phyloP scores from a whole-genome alignment of 192 early-diverging fungal genomes.

The Coemansia asiatica region DNA sequence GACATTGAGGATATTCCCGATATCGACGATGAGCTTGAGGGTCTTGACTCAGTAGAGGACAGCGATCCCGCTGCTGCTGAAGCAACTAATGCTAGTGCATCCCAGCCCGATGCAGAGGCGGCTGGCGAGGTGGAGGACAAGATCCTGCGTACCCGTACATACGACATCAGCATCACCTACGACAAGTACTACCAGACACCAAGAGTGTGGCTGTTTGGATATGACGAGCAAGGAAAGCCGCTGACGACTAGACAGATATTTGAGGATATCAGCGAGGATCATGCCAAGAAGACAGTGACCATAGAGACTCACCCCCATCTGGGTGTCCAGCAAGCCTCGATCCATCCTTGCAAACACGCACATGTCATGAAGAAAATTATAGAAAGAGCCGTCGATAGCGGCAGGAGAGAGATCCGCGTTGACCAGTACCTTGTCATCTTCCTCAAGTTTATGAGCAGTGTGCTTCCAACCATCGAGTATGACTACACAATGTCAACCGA shows the following conservation, averaged over 20 bases:
- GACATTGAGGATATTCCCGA: slow-evolving; percentile 92
- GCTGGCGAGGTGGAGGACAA: slow-evolving; percentile 62
- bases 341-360: slow-evolving; percentile 98
- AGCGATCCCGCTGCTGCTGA: slow-evolving; percentile 66
- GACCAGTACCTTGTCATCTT: slow-evolving; percentile 96
- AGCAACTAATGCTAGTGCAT: slow-evolving; percentile 1
- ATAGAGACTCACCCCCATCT: slow-evolving; percentile 96
- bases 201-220: slow-evolving; percentile 95
- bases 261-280: slow-evolving; percentile 97
- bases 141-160: slow-evolving; percentile 87
- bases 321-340: slow-evolving; percentile 81
- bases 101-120: neutral
- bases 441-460: slow-evolving; percentile 96
- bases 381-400: slow-evolving; percentile 62
- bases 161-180: slow-evolving; percentile 99
- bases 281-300: slow-evolving; percentile 98
- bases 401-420: slow-evolving; percentile 73
- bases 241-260: slow-evolving; percentile 90
- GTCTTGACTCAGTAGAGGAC: slow-evolving; percentile 71
- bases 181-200: slow-evolving; percentile 99
- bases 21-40: slow-evolving; percentile 73
- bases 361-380: slow-evolving; percentile 97
- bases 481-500: slow-evolving; percentile 89
- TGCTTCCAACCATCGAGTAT: slow-evolving; percentile 97
- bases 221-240: slow-evolving; percentile 81